Evolutionary conservation across 176 grass and related monocot species (phyloP).

Genomic region (Eremochloa ophiuroides): DNA sequence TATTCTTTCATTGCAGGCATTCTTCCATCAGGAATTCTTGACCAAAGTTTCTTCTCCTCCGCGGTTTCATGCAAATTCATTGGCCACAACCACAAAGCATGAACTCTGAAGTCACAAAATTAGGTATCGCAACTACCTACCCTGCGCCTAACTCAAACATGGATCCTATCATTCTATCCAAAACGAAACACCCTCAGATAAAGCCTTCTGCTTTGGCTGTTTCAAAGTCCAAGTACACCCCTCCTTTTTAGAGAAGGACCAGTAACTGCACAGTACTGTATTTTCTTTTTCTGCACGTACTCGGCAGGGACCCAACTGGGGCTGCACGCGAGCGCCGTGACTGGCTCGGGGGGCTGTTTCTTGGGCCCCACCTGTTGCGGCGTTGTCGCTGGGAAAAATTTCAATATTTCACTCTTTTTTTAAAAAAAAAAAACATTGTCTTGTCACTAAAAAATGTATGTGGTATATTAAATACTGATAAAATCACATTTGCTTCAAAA

Average conservation of each 20-base stretch:
- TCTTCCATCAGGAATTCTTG: background rate
- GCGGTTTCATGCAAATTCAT: background rate
- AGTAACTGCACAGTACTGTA: background rate
- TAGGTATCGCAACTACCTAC: background rate
- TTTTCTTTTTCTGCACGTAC: conserved; percentile 3
- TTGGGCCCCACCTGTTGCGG: background rate
- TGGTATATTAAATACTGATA: too few species aligned
- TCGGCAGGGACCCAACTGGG: background rate
- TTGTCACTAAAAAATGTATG: too few species aligned
- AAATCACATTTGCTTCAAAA: too few species aligned
- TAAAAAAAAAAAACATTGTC: too few species aligned
- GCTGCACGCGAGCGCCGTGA: background rate
- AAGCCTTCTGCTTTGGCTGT: background rate
- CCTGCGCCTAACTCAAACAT: background rate
- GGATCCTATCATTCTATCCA: background rate
- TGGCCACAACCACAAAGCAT: background rate
- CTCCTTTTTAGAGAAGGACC: background rate
- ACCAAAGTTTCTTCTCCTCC: too few species aligned
- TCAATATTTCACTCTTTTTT: too few species aligned
- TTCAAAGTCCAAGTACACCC: background rate
- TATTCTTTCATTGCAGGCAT: background rate
- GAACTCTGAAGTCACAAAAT: background rate
- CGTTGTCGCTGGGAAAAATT: background rate
- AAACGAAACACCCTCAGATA: background rate
- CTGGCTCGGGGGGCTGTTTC: background rate